Evolutionary conservation across 768 basidiomycete species (phyloP).

Genomic region (Trametes maxima): DNA sequence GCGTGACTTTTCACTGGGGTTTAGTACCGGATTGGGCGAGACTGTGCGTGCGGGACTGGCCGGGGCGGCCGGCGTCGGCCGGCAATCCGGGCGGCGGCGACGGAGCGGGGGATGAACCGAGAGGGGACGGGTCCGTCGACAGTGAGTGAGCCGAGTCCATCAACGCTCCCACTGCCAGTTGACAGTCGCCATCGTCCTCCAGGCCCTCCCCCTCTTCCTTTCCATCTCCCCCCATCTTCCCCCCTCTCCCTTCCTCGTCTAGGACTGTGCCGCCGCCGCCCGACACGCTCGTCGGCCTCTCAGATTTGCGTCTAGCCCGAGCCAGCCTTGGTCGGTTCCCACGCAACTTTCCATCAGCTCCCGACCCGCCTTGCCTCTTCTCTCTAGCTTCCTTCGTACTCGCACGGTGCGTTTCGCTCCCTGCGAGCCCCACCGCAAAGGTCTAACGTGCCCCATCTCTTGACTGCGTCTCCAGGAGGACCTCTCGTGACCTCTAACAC

Average conservation of each 20-base stretch:
- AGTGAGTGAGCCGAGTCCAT: conserved; percentile 13
- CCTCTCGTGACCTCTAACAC: neutral
- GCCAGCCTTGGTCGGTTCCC: conserved; percentile 22
- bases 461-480: neutral
- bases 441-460: neutral
- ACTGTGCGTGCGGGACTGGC: neutral
- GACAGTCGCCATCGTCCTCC: conserved; percentile 21
- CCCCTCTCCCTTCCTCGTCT: conserved; percentile 4
- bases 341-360: conserved; percentile 26
- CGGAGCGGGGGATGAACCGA: conserved; percentile 14
- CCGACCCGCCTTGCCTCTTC: conserved; percentile 15
- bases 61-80: neutral
- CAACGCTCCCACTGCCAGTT: conserved; percentile 20
- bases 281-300: conserved; percentile 1
- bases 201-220: conserved; percentile 2
- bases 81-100: neutral
- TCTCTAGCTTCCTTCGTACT: conserved; percentile 6
- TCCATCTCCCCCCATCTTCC: conserved; percentile 19
- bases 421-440: neutral
- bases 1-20: too few species aligned
- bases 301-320: conserved; percentile 7
- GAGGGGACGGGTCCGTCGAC: conserved; percentile 11
- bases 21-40: neutral
- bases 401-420: conserved; percentile 19
- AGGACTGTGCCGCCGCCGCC: neutral